These are phyloP conservation scores for Eucalyptus brandiana DNA, from an alignment of 345 rosid genomes.

Conservation along the genomic window DNA sequence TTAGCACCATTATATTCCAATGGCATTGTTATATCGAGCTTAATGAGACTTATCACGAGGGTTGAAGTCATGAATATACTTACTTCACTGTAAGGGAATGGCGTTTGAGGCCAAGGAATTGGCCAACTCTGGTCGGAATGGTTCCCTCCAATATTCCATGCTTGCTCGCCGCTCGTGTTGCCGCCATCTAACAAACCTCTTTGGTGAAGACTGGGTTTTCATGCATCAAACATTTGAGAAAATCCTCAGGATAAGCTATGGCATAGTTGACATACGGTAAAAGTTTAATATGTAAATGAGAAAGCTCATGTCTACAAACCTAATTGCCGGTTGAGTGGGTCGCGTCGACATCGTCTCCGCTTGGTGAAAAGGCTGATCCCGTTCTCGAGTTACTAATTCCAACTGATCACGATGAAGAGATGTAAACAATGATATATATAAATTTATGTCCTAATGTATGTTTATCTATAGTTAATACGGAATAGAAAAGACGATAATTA, in stretches of 20 bases:
- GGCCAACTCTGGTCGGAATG: not conserved
- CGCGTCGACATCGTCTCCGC: not conserved
- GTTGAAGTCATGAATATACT: not conserved
- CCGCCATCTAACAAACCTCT: not conserved
- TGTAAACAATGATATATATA: not conserved
- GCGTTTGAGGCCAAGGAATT: not conserved
- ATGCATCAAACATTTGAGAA: not conserved
- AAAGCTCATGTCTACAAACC: not conserved
- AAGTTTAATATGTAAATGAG: not conserved
- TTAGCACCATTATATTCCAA: not conserved
- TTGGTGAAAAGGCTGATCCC: not conserved
- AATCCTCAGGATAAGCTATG: not conserved
- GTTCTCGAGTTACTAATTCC: not conserved
- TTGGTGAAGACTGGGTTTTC: not conserved
- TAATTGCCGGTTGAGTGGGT: not conserved
- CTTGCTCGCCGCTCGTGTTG: not conserved
- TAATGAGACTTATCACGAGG: not conserved
- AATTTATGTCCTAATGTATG: not conserved
- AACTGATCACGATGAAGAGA: not conserved
- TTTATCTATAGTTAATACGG: not conserved
- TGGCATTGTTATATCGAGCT: not conserved
- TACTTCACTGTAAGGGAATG: not conserved
- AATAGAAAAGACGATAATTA: not conserved
- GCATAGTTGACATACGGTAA: not conserved
- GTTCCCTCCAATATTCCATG: not conserved